phyloP scores from a whole-genome alignment of 2,329 filamentous ascomycete species.

The Xylariales sp. region DNA sequence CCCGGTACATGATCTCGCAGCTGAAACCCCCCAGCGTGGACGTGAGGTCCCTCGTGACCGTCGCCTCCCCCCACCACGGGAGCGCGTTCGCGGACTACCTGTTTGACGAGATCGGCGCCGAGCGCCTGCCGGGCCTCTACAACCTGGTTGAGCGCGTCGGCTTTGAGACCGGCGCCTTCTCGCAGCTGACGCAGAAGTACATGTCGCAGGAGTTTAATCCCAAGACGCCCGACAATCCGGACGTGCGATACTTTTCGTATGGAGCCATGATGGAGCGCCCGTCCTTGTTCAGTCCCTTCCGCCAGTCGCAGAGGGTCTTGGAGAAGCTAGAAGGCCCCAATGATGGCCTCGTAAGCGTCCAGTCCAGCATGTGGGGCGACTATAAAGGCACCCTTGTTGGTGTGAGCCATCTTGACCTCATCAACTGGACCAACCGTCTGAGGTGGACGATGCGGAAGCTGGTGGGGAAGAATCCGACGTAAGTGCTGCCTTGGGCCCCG shows the following conservation, averaged over 20 bases:
- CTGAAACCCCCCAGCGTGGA: conserved; percentile 41
- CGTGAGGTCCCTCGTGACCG: conserved; percentile 49
- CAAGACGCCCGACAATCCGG: conserved; percentile 45
- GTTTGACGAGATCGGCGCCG: conserved; percentile 39
- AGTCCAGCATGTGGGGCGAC: conserved; percentile 56
- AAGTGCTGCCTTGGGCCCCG: too few relatives aligned
- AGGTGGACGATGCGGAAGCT: conserved; percentile 49
- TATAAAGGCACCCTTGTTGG: conserved; percentile 60
- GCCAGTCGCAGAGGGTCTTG: conserved; percentile 47
- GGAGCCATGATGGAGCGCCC: conserved; percentile 46
- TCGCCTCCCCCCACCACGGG: conserved; percentile 52
- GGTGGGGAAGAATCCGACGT: conserved; percentile 49
- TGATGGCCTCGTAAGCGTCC: conserved; percentile 64
- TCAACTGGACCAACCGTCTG: conserved; percentile 63
- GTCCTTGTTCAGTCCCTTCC: conserved; percentile 63
- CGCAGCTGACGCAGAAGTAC: conserved; percentile 55
- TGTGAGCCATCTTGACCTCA: conserved; percentile 61
- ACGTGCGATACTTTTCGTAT: conserved; percentile 59
- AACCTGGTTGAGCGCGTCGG: conserved; percentile 45
- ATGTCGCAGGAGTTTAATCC: conserved; percentile 58
- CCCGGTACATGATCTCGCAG: conserved; percentile 60
- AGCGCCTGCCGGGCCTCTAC: conserved; percentile 52
- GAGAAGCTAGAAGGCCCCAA: conserved; percentile 52
- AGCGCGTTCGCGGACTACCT: conserved; percentile 52
- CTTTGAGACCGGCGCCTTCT: conserved; percentile 55